A percentile compares a stretch with the other conserved stretches of the same genome.
phyloP scores from a whole-genome alignment of 192 early-diverging fungal genomes.

The Chytriomyces confervae region DNA sequence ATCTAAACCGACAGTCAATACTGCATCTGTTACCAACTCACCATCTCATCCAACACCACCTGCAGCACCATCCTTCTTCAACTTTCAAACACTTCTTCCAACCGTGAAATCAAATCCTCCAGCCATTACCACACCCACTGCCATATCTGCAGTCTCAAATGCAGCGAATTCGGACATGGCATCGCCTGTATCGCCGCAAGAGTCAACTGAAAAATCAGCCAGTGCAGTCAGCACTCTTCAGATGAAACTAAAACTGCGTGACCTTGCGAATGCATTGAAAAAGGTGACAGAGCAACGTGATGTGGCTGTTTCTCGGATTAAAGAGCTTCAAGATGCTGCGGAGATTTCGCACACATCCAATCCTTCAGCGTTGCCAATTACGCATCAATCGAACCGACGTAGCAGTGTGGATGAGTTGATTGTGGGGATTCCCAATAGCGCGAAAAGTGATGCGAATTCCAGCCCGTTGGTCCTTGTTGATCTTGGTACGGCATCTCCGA shows the following conservation, averaged over 20 bases:
- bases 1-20: neutral
- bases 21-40: neutral
- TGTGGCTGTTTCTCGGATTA: constrained; percentile 30
- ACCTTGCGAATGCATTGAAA: constrained; percentile 41
- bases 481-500: neutral
- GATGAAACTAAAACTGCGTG: constrained; percentile 47
- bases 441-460: too few species aligned
- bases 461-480: constrained; percentile 3
- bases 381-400: neutral
- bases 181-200: too few species aligned
- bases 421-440: neutral
- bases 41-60: neutral
- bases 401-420: constrained; percentile 14
- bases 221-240: constrained; percentile 26
- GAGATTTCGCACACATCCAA: neutral
- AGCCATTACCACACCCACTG: neutral
- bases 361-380: neutral
- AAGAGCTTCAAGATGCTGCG: constrained; percentile 29
- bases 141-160: neutral
- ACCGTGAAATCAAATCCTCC: too few species aligned
- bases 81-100: neutral
- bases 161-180: neutral
- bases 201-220: neutral
- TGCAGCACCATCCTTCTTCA: neutral
- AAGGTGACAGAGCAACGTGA: constrained; percentile 43